Percentiles rank a stretch among this genome's conserved stretches.
phyloP scores from a whole-genome alignment of 2,329 filamentous ascomycete genomes.

The Hymenoscyphus scutula region DNA sequence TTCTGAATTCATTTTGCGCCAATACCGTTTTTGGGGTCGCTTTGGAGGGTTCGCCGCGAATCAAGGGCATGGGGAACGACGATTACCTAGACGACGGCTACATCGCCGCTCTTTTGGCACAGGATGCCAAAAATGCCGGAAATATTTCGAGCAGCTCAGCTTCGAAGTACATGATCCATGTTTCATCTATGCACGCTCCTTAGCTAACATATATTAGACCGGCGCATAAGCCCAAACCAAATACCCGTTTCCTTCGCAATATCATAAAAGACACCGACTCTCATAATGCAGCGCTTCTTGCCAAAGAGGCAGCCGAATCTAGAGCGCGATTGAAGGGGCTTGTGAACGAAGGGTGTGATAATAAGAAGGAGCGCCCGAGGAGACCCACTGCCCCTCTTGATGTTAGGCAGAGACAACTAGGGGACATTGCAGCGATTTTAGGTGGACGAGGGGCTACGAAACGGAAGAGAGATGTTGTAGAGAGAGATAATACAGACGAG shows the following conservation, averaged over 20 bases:
- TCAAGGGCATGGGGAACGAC: conserved; percentile 27
- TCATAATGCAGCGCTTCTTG: conserved; percentile 84
- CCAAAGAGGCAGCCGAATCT: conserved; percentile 80
- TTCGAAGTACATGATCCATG: conserved; percentile 25
- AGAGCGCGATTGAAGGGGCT: conserved; percentile 65
- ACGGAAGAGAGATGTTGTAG: conserved; percentile 25
- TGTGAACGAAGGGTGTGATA: conserved; percentile 41
- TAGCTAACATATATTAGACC: conserved; percentile 25
- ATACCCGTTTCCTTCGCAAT: conserved; percentile 83
- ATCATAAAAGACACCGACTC: conserved; percentile 84
- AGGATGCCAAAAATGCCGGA: conserved; percentile 66
- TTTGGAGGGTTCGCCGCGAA: neutral
- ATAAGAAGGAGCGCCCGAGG: conserved; percentile 45
- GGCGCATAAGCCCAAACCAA: conserved; percentile 75
- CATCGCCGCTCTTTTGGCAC: conserved; percentile 73
- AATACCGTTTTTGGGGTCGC: neutral
- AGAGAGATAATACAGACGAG: conserved; percentile 6
- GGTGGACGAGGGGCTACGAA: conserved; percentile 37
- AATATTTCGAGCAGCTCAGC: conserved; percentile 1
- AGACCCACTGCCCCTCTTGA: conserved; percentile 35
- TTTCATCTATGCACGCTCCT: neutral
- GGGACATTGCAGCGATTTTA: conserved; percentile 59
- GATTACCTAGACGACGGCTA: conserved; percentile 71
- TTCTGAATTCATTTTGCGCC: neutral
- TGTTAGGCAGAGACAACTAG: conserved; percentile 57